A percentile compares a stretch with the other conserved stretches of the same genome.
Evolutionary conservation across 805 yeast genomes (phyloP).

Genomic region (Torulaspora quercuum): DNA sequence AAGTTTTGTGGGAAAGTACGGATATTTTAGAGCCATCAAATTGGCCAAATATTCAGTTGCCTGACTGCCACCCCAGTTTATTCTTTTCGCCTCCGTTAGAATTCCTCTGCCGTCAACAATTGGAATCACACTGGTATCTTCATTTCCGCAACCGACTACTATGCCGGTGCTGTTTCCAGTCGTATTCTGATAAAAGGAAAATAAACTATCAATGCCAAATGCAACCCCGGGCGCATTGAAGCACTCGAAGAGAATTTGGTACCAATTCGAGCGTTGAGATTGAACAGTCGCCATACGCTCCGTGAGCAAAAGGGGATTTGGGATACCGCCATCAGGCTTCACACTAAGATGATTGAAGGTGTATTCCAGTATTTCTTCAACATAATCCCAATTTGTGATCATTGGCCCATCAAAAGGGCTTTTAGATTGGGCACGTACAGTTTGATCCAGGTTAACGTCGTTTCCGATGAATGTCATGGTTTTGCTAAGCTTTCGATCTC

Average conservation of each 20-base stretch:
- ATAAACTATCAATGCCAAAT: conserved; percentile 79
- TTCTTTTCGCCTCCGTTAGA: conserved; percentile 65
- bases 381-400: conserved; percentile 88
- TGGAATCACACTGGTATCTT: conserved; percentile 79
- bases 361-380: conserved; percentile 80
- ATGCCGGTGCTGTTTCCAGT: conserved; percentile 48
- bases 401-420: conserved; percentile 85
- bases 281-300: conserved; percentile 73
- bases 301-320: conserved; percentile 76
- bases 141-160: conserved; percentile 81
- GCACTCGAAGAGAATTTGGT: conserved; percentile 81
- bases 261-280: conserved; percentile 68
- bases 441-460: conserved; percentile 69
- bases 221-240: conserved; percentile 71
- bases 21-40: conserved; percentile 76
- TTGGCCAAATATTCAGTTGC: conserved; percentile 60
- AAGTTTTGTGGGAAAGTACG: conserved; percentile 80
- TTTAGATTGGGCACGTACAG: conserved; percentile 63
- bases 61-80: conserved; percentile 89
- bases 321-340: conserved; percentile 47
- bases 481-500: conserved; percentile 68
- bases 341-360: conserved; percentile 78
- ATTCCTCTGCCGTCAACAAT: conserved; percentile 67
- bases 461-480: conserved; percentile 75
- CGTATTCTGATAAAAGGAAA: conserved; percentile 64